phyloP scores from a whole-genome alignment of 768 basidiomycete genomes.

The Naematelia encephala region DNA sequence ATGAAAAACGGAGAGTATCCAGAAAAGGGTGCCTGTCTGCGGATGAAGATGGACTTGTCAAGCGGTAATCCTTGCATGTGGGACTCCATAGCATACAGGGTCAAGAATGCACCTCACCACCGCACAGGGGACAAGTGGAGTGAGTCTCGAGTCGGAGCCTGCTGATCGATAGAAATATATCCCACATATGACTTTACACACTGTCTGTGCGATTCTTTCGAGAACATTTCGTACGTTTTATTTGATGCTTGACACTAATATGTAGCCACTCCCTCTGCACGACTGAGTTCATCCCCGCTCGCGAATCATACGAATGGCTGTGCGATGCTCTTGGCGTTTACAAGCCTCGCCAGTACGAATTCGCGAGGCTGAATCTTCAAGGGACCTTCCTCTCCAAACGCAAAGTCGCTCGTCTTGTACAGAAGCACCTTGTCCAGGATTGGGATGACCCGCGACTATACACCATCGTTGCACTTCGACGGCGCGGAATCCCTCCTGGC shows the following conservation, averaged over 20 bases:
- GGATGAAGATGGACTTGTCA: conserved; percentile 94
- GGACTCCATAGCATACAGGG: conserved; percentile 95
- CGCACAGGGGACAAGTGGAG: conserved; percentile 90
- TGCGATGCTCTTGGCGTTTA: conserved; percentile 97
- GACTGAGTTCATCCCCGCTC: conserved; percentile 88
- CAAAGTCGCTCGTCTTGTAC: conserved; percentile 84
- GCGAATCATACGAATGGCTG: conserved; percentile 98
- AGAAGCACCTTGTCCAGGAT: conserved; percentile 74
- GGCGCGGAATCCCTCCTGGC: conserved; percentile 94
- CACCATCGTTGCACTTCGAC: conserved; percentile 89
- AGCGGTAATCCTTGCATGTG: conserved; percentile 99
- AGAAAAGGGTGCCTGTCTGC: conserved; percentile 85
- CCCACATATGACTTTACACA: conserved; percentile 99
- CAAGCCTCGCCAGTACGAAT: conserved; percentile 95
- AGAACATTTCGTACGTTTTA: conserved; percentile 86
- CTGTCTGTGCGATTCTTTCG: conserved; percentile 95
- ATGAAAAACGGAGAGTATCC: conserved; percentile 90
- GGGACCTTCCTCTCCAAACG: conserved; percentile 97
- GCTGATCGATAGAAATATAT: conserved; percentile 61
- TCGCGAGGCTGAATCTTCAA: conserved; percentile 84
- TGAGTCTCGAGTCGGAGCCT: no score
- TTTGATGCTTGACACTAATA: background rate
- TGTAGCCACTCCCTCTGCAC: conserved; percentile 93
- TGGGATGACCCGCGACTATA: conserved; percentile 99
- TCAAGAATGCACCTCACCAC: conserved; percentile 85